phyloP scores from a whole-genome alignment of 805 yeast species.

The Suhomyces kilbournensis region DNA sequence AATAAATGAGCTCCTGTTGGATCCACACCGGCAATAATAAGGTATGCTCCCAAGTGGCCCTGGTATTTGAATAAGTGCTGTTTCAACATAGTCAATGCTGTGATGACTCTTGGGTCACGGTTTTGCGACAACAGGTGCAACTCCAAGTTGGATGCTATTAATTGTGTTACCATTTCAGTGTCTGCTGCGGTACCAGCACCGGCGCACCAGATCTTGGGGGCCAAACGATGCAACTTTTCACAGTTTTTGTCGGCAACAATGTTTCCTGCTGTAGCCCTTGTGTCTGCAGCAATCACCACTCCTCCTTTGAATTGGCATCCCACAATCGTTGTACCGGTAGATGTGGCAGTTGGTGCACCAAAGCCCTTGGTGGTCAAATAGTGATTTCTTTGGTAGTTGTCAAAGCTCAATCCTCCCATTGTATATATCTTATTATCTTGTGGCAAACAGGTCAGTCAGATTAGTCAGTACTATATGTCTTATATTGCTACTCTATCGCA shows the following conservation, averaged over 20 bases:
- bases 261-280: conserved; percentile 95
- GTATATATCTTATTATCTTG: conserved; percentile 1
- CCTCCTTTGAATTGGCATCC: conserved; percentile 93
- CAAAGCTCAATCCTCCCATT: conserved; percentile 92
- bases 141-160: conserved; percentile 87
- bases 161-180: conserved; percentile 95
- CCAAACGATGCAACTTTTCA: conserved; percentile 85
- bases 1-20: conserved; percentile 93
- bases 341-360: conserved; percentile 82
- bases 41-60: conserved; percentile 95
- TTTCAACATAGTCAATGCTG: conserved; percentile 88
- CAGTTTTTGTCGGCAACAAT: conserved; percentile 98
- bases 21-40: conserved; percentile 97
- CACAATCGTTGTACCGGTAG: conserved; percentile 99
- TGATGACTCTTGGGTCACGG: conserved; percentile 88
- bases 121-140: conserved; percentile 80
- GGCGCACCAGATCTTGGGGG: conserved; percentile 97
- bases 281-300: conserved; percentile 97
- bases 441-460: neutral
- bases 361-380: conserved; percentile 69
- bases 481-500: neutral
- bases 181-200: conserved; percentile 99
- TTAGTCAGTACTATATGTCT: neutral
- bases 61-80: conserved; percentile 96
- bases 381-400: conserved; percentile 87